Evolutionary conservation across 1,139 yeast species (phyloP).

Genomic region (Yamadazyma diddensiae): DNA sequence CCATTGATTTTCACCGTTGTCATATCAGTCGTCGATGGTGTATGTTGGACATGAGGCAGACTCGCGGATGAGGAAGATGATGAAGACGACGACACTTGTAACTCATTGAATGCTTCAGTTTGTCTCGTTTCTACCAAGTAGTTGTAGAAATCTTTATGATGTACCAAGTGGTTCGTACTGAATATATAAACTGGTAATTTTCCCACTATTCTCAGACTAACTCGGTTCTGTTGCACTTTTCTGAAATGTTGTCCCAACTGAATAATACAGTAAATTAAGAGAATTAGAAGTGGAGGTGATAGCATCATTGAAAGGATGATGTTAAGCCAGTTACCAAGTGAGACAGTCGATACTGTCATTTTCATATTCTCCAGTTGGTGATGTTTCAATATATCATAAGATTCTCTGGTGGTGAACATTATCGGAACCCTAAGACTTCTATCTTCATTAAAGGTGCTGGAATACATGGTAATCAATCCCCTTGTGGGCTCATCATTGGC

Average conservation of each 20-base stretch:
- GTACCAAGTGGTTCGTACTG: conserved; percentile 35
- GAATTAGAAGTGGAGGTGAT: conserved; percentile 43
- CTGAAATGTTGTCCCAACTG: conserved; percentile 30
- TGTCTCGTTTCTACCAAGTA: conserved; percentile 28
- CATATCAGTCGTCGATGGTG: conserved; percentile 21
- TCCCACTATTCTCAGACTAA: conserved; percentile 34
- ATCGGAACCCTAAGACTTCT: conserved; percentile 34
- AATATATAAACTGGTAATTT: conserved; percentile 40
- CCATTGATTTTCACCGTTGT: conserved; percentile 30
- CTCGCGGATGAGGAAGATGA: conserved; percentile 3
- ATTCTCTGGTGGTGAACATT: conserved; percentile 39
- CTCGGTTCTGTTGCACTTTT: conserved; percentile 25
- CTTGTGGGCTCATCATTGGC: conserved; percentile 42
- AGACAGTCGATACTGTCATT: conserved; percentile 29
- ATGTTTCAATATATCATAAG: conserved; percentile 22
- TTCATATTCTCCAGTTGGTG: conserved; percentile 13
- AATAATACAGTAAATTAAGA: conserved; percentile 33
- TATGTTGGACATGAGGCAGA: conserved; percentile 10
- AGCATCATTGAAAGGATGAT: conserved; percentile 39
- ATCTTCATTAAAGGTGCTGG: conserved; percentile 37
- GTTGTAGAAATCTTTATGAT: conserved; percentile 22
- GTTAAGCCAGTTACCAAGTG: conserved; percentile 41
- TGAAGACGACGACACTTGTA: conserved; percentile 7
- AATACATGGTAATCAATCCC: conserved; percentile 45
- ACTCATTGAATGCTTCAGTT: conserved; percentile 12